Evolutionary conservation across 2,329 filamentous ascomycete genomes (phyloP).

Genomic region (Ploettnerulaceae sp.): DNA sequence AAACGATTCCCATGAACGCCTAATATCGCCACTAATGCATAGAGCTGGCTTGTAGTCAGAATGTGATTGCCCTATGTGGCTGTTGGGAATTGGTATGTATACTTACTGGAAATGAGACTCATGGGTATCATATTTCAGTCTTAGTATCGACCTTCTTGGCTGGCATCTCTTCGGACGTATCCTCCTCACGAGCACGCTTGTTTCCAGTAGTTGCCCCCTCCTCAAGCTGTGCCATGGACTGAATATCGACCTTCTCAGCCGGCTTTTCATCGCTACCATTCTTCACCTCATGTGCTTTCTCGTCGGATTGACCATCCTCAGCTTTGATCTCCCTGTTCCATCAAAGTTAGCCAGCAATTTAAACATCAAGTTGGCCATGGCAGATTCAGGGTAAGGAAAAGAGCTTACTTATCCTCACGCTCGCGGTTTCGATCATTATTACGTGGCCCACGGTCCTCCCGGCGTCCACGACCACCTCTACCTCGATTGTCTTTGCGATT

Average conservation of each 20-base stretch:
- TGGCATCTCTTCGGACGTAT: slow-evolving; percentile 11
- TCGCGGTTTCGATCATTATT: slow-evolving; percentile 36
- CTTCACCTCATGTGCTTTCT: neutral
- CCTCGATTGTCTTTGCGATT: slow-evolving; percentile 35
- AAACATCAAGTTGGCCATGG: no score
- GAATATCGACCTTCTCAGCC: slow-evolving; percentile 10
- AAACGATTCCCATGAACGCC: neutral
- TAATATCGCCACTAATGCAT: neutral
- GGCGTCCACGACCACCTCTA: slow-evolving; percentile 40
- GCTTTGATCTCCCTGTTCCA: slow-evolving; percentile 16
- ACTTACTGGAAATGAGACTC: slow-evolving; percentile 7
- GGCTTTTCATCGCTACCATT: neutral
- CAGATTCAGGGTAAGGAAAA: no score
- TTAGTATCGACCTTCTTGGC: slow-evolving; percentile 17
- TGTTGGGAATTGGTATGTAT: neutral
- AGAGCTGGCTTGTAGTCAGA: no score
- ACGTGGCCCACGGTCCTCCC: slow-evolving; percentile 37
- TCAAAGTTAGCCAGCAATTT: no score
- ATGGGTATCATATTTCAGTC: slow-evolving; percentile 37
- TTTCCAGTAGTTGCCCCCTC: slow-evolving; percentile 18
- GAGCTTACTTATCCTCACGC: slow-evolving; percentile 33
- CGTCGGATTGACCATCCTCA: slow-evolving; percentile 8
- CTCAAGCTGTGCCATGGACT: no score
- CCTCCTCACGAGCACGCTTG: slow-evolving; percentile 21
- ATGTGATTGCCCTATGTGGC: neutral